These are phyloP conservation scores for Backusella liffmaniae DNA, from an alignment of 192 early-diverging fungal species.

Conservation along the genomic window DNA sequence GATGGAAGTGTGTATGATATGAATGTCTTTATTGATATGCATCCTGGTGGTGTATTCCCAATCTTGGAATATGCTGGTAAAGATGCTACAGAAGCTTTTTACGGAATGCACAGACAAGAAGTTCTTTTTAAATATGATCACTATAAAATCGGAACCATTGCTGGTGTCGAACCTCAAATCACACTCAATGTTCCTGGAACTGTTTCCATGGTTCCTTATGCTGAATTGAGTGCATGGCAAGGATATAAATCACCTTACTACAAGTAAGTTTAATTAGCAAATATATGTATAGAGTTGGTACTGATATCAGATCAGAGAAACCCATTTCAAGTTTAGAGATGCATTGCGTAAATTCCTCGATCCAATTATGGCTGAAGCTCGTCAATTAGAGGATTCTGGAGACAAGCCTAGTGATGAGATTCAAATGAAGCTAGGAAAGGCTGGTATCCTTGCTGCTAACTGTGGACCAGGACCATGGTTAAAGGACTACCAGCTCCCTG, in stretches of 20 bases:
- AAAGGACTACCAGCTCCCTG: slow-evolving; percentile 38
- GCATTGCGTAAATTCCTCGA: slow-evolving; percentile 68
- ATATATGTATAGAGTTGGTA: background rate
- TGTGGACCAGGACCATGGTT: slow-evolving; percentile 52
- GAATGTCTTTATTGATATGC: slow-evolving; percentile 52
- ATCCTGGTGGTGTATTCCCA: slow-evolving; percentile 58
- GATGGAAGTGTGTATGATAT: slow-evolving; percentile 60
- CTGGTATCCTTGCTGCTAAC: slow-evolving; percentile 65
- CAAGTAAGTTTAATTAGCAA: slow-evolving; percentile 20
- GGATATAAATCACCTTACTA: slow-evolving; percentile 36
- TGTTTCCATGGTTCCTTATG: slow-evolving; percentile 62
- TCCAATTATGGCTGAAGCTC: slow-evolving; percentile 65
- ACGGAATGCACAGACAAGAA: slow-evolving; percentile 42
- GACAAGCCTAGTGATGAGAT: slow-evolving; percentile 64
- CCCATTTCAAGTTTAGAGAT: slow-evolving; percentile 62
- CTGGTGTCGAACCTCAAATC: slow-evolving; percentile 35
- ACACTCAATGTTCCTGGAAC: slow-evolving; percentile 60
- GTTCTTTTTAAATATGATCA: slow-evolving; percentile 68
- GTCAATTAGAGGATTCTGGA: slow-evolving; percentile 75
- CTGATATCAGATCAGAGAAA: slow-evolving; percentile 49
- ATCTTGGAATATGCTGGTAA: slow-evolving; percentile 76
- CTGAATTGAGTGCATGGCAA: slow-evolving; percentile 67
- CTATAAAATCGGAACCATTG: slow-evolving; percentile 66
- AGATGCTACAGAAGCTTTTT: slow-evolving; percentile 65
- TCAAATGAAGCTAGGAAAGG: slow-evolving; percentile 65